phyloP scores from a whole-genome alignment of 2,329 filamentous ascomycete species.

The Tolypocladium ovalisporum region DNA sequence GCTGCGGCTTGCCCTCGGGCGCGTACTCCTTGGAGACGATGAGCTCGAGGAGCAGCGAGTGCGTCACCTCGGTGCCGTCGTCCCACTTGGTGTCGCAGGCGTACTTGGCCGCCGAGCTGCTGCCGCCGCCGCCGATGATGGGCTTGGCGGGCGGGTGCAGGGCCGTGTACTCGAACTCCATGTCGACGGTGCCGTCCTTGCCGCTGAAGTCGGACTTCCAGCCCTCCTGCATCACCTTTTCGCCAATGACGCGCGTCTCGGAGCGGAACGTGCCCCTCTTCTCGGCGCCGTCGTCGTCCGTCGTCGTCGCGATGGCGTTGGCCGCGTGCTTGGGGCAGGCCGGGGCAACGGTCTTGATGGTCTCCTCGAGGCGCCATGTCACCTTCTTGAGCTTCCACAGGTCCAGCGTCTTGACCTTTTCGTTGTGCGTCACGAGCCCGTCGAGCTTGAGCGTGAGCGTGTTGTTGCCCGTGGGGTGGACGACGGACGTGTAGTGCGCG shows the following conservation, averaged over 20 bases:
- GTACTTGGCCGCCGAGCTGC: slow-evolving; percentile 36
- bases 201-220: slow-evolving; percentile 68
- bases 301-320: slow-evolving; percentile 16
- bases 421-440: slow-evolving; percentile 65
- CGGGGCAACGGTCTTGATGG: slow-evolving; percentile 64
- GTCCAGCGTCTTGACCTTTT: slow-evolving; percentile 59
- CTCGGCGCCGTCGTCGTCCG: slow-evolving; percentile 12
- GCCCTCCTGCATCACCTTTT: slow-evolving; percentile 70
- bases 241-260: slow-evolving; percentile 67
- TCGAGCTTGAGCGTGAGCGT: slow-evolving; percentile 71
- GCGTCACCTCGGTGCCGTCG: slow-evolving; percentile 67
- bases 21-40: slow-evolving; percentile 88
- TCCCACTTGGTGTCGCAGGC: slow-evolving; percentile 68
- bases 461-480: slow-evolving; percentile 79
- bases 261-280: slow-evolving; percentile 63
- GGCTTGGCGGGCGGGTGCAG: slow-evolving; percentile 31
- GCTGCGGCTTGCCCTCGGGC: slow-evolving; percentile 53
- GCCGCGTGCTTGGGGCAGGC: slow-evolving; percentile 68
- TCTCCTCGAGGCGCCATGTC: slow-evolving; percentile 89
- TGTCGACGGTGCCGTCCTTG: slow-evolving; percentile 50
- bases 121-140: slow-evolving; percentile 4
- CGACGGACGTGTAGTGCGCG: slow-evolving; percentile 69
- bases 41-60: slow-evolving; percentile 83
- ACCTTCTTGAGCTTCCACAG: slow-evolving; percentile 85
- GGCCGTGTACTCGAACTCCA: slow-evolving; percentile 15